Evolutionary conservation across 2,329 filamentous ascomycete species (phyloP).

Genomic region (Beauveria brongniartii): DNA sequence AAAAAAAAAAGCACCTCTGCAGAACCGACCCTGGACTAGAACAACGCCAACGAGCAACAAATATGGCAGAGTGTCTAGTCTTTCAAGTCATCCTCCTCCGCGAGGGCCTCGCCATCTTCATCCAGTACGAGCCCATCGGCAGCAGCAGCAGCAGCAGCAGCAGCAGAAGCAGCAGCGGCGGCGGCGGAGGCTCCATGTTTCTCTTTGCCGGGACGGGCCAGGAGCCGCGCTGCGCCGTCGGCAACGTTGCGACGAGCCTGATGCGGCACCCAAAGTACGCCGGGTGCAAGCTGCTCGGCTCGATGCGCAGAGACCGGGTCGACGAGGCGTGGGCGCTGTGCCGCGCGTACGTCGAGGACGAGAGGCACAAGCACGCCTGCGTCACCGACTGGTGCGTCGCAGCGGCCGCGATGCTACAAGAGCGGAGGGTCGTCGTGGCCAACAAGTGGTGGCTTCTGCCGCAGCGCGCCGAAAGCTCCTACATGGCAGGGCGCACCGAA

Average conservation of each 20-base stretch:
- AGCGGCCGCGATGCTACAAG: neutral
- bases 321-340: neutral
- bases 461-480: no score
- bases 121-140: neutral
- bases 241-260: neutral
- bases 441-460: neutral
- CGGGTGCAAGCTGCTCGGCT: neutral
- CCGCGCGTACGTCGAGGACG: neutral
- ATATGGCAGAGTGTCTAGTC: neutral
- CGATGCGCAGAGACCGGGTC: neutral
- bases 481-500: no score
- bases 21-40: no score
- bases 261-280: neutral
- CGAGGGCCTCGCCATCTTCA: neutral
- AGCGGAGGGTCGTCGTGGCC: neutral
- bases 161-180: neutral
- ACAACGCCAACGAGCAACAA: neutral
- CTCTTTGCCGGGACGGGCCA: neutral
- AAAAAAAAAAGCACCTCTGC: no score
- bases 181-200: neutral
- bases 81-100: neutral
- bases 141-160: no score
- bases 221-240: neutral
- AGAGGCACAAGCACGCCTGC: neutral
- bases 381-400: neutral